Conservation (phyloP, 1,284 basidiomycete species). For the Cryptococcus sp. region DNA sequence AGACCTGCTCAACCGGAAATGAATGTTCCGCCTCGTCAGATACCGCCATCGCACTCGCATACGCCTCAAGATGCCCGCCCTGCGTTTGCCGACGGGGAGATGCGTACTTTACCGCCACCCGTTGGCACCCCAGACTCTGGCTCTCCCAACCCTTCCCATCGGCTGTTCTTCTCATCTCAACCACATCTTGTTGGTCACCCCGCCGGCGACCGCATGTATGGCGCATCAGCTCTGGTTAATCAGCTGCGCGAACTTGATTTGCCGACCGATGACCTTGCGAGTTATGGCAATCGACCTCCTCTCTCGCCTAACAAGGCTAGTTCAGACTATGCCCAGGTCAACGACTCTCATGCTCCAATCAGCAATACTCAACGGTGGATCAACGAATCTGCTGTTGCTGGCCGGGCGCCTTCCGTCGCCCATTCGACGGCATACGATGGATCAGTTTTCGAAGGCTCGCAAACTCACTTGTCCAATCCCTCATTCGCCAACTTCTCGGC, state of each 20-base stretch:
- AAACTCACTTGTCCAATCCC: slow-evolving; percentile 18
- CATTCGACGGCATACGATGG: slow-evolving; percentile 27
- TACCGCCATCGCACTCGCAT: slow-evolving; percentile 66
- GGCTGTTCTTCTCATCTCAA: slow-evolving; percentile 32
- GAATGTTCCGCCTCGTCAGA: slow-evolving; percentile 60
- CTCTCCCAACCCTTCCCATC: slow-evolving; percentile 7
- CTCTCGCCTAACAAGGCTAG: slow-evolving; percentile 8
- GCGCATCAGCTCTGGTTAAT: slow-evolving; percentile 44
- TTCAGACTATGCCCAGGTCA: not conserved
- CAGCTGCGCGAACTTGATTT: slow-evolving; percentile 53
- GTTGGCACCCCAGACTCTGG: slow-evolving; percentile 48
- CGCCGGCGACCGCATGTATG: slow-evolving; percentile 15
- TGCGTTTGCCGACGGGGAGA: slow-evolving; percentile 47
- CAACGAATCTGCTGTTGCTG: slow-evolving; percentile 13
- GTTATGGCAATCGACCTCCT: slow-evolving; percentile 45
- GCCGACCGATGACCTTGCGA: slow-evolving; percentile 52
- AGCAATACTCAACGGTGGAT: slow-evolving; percentile 19
- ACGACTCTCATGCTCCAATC: not conserved
- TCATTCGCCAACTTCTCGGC: slow-evolving; percentile 23
- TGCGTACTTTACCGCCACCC: slow-evolving; percentile 48
- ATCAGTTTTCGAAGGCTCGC: slow-evolving; percentile 26
- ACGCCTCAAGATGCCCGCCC: slow-evolving; percentile 44
- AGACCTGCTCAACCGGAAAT: slow-evolving; percentile 43
- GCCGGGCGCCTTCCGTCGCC: slow-evolving; percentile 10
- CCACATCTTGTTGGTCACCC: not conserved